phyloP scores from a whole-genome alignment of 2,329 filamentous ascomycete genomes.

The Neonectria magnoliae region DNA sequence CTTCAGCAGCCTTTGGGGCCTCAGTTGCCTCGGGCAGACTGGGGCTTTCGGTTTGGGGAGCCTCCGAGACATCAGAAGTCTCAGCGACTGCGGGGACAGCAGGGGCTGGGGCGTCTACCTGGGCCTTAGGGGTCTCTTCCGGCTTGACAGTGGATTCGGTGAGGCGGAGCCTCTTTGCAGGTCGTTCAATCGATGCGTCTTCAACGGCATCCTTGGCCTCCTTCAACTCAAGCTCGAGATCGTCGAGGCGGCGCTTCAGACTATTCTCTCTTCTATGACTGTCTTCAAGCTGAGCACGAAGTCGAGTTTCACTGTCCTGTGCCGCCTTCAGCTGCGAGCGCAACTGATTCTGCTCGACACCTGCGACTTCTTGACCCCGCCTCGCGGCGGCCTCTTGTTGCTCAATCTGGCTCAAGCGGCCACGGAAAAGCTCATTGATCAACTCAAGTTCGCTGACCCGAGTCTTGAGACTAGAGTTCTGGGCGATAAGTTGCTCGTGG shows the following conservation, averaged over 20 bases:
- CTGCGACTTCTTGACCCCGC: constrained; percentile 66
- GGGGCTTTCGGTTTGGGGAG: background rate
- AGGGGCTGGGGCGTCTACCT: constrained; percentile 3
- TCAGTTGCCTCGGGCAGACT: constrained; percentile 21
- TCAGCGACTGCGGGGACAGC: background rate
- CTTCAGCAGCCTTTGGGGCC: constrained; percentile 21
- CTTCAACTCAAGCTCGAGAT: constrained; percentile 72
- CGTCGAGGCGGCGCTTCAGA: constrained; percentile 83
- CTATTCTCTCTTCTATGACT: constrained; percentile 82
- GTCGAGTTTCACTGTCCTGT: constrained; percentile 52
- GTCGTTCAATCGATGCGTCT: constrained; percentile 37
- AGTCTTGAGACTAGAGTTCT: constrained; percentile 91
- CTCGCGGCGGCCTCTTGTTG: constrained; percentile 76
- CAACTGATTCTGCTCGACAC: constrained; percentile 65
- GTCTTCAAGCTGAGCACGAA: constrained; percentile 76
- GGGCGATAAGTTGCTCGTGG: constrained; percentile 81
- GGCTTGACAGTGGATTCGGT: constrained; percentile 29
- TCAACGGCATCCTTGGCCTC: constrained; percentile 36
- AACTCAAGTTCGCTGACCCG: constrained; percentile 94
- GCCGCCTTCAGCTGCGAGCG: constrained; percentile 64
- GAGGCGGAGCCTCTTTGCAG: constrained; percentile 43
- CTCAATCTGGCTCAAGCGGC: constrained; percentile 81
- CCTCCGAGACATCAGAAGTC: background rate
- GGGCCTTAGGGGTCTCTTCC: constrained; percentile 28
- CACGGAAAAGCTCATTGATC: constrained; percentile 86